Evolutionary conservation across 495 filamentous ascomycete species (phyloP).

Genomic region (Hyaloscypha bicolor): DNA sequence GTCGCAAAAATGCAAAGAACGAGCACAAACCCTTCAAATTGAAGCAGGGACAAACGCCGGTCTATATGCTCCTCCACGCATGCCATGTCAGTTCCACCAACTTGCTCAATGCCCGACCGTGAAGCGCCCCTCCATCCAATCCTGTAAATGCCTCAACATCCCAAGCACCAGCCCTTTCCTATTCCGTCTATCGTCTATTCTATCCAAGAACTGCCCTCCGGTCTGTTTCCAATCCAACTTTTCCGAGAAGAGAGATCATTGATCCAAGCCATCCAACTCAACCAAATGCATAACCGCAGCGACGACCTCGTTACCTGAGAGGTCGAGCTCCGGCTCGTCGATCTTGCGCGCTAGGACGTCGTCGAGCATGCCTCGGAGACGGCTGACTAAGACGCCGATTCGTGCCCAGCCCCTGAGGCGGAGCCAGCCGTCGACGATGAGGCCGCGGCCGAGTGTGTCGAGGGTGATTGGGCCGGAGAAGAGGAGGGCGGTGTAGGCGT

Average conservation of each 20-base stretch:
- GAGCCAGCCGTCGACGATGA: slow-evolving; percentile 93
- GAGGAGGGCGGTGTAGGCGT: slow-evolving; percentile 85
- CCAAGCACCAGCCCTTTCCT: no score
- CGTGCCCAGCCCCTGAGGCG: slow-evolving; percentile 90
- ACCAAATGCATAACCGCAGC: slow-evolving; percentile 75
- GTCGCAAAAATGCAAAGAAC: not conserved
- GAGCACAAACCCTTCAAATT: slow-evolving; percentile 6
- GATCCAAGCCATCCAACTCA: slow-evolving; percentile 86
- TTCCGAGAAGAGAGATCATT: slow-evolving; percentile 33
- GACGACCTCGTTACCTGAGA: slow-evolving; percentile 69
- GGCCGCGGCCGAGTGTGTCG: slow-evolving; percentile 84
- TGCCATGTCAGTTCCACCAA: not conserved
- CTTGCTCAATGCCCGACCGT: not conserved
- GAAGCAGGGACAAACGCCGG: slow-evolving; percentile 10
- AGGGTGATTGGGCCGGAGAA: slow-evolving; percentile 84
- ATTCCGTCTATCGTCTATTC: not conserved
- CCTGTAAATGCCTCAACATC: not conserved
- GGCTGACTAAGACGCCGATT: slow-evolving; percentile 85
- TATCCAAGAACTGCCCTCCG: not conserved
- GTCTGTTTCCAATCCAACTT: not conserved
- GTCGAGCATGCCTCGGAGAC: slow-evolving; percentile 85
- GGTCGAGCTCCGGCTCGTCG: slow-evolving; percentile 67
- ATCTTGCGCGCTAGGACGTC: slow-evolving; percentile 75
- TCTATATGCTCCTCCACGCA: slow-evolving; percentile 17
- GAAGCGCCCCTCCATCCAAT: not conserved